Evolutionary conservation across 2,329 filamentous ascomycete genomes (phyloP), one percentile per base, ranked within the genome.

Genomic region (Fusarium subtropicale): DNA sequence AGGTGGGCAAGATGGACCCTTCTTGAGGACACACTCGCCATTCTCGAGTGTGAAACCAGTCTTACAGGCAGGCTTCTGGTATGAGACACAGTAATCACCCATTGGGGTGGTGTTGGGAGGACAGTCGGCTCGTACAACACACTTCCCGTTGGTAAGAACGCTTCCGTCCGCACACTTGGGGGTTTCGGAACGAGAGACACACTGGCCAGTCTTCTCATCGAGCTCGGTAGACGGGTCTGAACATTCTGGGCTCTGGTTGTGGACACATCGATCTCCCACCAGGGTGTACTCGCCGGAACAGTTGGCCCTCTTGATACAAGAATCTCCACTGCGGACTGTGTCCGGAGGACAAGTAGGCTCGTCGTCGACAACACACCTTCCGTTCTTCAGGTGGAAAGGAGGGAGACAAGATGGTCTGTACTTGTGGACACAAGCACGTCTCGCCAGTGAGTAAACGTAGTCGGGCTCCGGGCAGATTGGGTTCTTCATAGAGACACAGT

Each of bases 61-160:
- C 2, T 12, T 16, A 1, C 51, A 54, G 8, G 11, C 11, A 0
- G 51, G 51, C 11, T 44, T 54, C 7, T 44, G 51, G 28, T 54
- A 54, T 33, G 28, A 34, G 20, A 54, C 51, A 54, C 51, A 54
- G 38, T 54, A 54, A 20, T 44, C 51, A 3, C 51, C 38, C 51
- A 54, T 54, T 8, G 51, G 51, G 12, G 15, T 54, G 28, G 15
- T 18, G 38, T 44, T 33, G 15, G 38, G 51, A 33, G 51, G 51
- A 4, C 51, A 54, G 20, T 54, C 28, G 1, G 51, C 51, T 42
- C 7, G 28, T 10, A 44, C 4, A 34, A 34, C 3, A 3, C 51
- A 54, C 20, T 54, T 54, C 15, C 51, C 51, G 2, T 42, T 42
- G 10, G 16, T 13, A 3, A 53, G 36, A 42, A 24, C 20, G 26